phyloP scores from a whole-genome alignment of 2,329 filamentous ascomycete species.

The Phyllosticta citrichinensis region DNA sequence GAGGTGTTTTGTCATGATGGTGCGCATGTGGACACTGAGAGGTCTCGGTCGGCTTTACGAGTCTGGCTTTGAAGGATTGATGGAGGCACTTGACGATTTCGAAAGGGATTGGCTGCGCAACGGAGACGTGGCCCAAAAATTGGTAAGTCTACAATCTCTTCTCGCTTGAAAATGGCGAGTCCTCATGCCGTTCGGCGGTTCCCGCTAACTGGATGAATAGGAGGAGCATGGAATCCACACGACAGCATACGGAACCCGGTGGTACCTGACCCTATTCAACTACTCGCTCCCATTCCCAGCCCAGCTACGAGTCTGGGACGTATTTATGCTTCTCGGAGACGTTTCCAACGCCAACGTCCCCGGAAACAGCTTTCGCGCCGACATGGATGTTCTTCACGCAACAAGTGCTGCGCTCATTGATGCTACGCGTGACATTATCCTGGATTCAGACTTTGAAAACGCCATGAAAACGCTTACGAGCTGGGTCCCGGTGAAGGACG shows the following conservation, averaged over 20 bases:
- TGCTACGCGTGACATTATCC: constrained; percentile 74
- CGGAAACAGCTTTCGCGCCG: constrained; percentile 31
- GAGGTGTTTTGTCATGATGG: constrained; percentile 87
- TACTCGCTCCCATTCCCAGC: constrained; percentile 90
- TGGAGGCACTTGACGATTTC: constrained; percentile 77
- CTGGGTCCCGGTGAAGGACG: constrained; percentile 88
- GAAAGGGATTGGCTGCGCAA: constrained; percentile 69
- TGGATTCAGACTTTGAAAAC: constrained; percentile 94
- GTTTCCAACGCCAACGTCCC: constrained; percentile 15
- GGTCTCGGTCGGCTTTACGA: constrained; percentile 78
- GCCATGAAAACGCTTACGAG: constrained; percentile 95
- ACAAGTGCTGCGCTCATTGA: constrained; percentile 84
- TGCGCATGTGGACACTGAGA: constrained; percentile 83
- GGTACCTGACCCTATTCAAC: constrained; percentile 97
- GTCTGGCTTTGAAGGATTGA: constrained; percentile 74
- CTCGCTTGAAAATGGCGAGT: neutral
- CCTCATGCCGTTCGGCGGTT: neutral
- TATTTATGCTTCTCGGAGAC: constrained; percentile 90
- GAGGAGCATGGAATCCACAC: constrained; percentile 69
- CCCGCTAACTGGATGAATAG: constrained; percentile 33
- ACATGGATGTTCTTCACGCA: constrained; percentile 82
- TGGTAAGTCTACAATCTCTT: constrained; percentile 47
- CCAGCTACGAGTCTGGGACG: constrained; percentile 93
- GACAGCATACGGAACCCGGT: constrained; percentile 90
- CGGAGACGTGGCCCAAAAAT: constrained; percentile 67